Evolutionary conservation across 345 rosid genomes (phyloP).

Genomic region (Camelina laxa): DNA sequence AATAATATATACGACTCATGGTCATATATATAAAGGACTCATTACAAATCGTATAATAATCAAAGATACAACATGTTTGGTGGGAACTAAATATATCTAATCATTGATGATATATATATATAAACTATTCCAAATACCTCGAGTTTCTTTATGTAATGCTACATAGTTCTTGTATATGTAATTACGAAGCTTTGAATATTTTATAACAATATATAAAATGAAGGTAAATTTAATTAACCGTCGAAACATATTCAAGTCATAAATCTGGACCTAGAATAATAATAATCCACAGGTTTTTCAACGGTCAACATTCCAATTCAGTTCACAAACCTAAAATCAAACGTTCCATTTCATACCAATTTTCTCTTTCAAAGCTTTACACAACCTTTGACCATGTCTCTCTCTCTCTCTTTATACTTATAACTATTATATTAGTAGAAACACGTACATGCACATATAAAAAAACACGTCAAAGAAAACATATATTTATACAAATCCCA

Average conservation of each 20-base stretch:
- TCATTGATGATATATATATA: background rate
- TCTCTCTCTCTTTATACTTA: too few relatives aligned
- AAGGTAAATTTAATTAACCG: constrained; percentile 1
- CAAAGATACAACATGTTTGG: background rate
- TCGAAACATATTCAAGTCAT: constrained; percentile 5
- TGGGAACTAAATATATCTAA: background rate
- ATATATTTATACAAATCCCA: constrained; percentile 31
- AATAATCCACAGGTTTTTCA: constrained; percentile 29
- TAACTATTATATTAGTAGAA: background rate
- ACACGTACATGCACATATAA: constrained; percentile 29
- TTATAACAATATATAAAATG: constrained; percentile 5
- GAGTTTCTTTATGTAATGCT: background rate
- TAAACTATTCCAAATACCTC: background rate
- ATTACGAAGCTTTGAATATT: background rate
- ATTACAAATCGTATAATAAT: background rate
- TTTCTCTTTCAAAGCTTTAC: constrained; percentile 26
- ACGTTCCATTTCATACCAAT: constrained; percentile 38
- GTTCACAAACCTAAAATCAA: constrained; percentile 41
- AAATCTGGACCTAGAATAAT: constrained; percentile 26
- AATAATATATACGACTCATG: background rate
- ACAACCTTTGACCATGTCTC: constrained; percentile 42
- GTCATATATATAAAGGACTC: background rate
- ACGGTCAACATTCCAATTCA: constrained; percentile 46
- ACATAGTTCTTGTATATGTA: background rate
- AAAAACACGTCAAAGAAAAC: constrained; percentile 36